phyloP scores from a whole-genome alignment of 2,329 filamentous ascomycete species.

The Penicillium occitanis region DNA sequence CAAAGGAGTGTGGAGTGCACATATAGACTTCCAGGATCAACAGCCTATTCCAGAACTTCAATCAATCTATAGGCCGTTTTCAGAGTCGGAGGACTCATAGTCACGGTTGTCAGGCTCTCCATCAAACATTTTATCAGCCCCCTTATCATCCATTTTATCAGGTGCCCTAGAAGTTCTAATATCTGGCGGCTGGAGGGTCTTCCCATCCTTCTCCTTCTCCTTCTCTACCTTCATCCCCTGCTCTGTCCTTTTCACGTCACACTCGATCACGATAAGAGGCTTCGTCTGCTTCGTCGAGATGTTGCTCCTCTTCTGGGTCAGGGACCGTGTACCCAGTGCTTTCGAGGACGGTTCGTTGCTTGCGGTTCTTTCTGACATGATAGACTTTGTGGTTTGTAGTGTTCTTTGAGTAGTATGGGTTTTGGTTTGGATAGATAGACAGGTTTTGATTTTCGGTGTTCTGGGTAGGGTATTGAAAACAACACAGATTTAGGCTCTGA shows the following conservation, averaged over 20 bases:
- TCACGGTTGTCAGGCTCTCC: too few species aligned
- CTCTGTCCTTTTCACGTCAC: too few species aligned
- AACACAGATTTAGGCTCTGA: not conserved
- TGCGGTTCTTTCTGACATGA: not conserved
- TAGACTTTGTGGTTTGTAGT: not conserved
- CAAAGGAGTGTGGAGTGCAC: not conserved
- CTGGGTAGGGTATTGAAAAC: not conserved
- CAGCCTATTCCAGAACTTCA: not conserved
- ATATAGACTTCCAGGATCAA: not conserved
- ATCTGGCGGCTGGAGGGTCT: too few species aligned
- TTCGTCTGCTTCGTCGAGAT: too few species aligned
- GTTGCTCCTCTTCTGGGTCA: not conserved
- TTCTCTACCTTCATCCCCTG: too few species aligned
- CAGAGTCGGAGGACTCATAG: not conserved
- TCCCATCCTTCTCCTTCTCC: too few species aligned
- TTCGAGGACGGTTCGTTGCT: not conserved
- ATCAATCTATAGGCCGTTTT: not conserved
- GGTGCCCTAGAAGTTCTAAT: too few species aligned
- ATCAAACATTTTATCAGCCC: too few species aligned
- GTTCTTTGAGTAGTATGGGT: not conserved
- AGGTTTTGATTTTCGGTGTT: not conserved
- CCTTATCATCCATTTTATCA: too few species aligned
- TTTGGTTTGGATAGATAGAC: not conserved
- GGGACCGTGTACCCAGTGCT: not conserved
- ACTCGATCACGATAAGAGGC: too few species aligned